These are phyloP conservation scores for Aciculosporium take DNA, from an alignment of 2,329 filamentous ascomycete genomes.

Conservation along the genomic window DNA sequence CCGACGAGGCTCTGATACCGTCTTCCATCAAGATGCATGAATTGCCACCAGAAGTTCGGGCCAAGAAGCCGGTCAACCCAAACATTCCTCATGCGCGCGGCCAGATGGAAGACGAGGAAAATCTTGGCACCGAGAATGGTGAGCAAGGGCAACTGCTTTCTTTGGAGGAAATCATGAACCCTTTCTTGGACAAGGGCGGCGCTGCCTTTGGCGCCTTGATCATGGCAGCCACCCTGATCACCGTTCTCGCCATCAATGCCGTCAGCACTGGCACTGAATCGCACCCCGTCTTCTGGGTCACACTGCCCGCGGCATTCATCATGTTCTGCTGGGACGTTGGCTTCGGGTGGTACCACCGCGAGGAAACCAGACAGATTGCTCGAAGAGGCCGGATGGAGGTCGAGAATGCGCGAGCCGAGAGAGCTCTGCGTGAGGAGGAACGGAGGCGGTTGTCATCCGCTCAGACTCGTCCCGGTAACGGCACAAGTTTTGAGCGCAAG, in stretches of 20 bases:
- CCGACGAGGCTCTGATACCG: conserved; percentile 48
- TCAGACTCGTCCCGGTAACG: neutral
- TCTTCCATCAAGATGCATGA: conserved; percentile 53
- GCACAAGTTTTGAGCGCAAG: conserved; percentile 1
- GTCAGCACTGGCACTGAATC: conserved; percentile 33
- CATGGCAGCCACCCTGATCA: conserved; percentile 53
- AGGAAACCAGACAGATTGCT: conserved; percentile 50
- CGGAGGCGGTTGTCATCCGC: conserved; percentile 1
- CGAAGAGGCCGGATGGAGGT: conserved; percentile 31
- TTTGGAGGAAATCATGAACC: conserved; percentile 62
- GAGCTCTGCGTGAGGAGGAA: conserved; percentile 6
- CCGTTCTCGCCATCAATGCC: conserved; percentile 52
- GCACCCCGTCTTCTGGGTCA: conserved; percentile 52
- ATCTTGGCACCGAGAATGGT: conserved; percentile 23
- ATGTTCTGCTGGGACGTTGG: conserved; percentile 55
- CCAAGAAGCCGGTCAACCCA: conserved; percentile 49
- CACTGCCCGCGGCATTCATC: conserved; percentile 50
- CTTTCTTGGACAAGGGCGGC: conserved; percentile 53
- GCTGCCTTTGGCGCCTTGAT: conserved; percentile 49
- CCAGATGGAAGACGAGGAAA: conserved; percentile 36
- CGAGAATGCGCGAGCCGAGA: conserved; percentile 9
- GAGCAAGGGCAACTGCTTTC: conserved; percentile 42
- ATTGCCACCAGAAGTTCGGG: conserved; percentile 41
- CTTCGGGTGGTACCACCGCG: conserved; percentile 47
- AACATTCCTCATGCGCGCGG: conserved; percentile 54